Evolutionary conservation across 2,329 filamentous ascomycete species (phyloP).

Genomic region (Cladosporium austrohemisphaericum): DNA sequence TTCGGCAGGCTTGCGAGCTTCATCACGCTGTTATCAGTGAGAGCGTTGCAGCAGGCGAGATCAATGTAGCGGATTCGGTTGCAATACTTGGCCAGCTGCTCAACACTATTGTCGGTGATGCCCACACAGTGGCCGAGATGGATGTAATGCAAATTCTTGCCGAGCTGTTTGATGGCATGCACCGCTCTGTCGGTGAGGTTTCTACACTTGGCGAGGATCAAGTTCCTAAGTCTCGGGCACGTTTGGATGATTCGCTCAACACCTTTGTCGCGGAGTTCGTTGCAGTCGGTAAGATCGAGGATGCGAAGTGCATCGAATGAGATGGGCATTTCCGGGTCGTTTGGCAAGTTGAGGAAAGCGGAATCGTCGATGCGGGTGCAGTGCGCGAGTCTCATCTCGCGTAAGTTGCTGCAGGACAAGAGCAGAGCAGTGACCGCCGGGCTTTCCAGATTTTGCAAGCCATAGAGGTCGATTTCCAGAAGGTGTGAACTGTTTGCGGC

Average conservation of each 20-base stretch:
- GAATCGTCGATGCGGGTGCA: conserved; percentile 80
- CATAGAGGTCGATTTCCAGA: conserved; percentile 91
- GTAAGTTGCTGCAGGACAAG: conserved; percentile 72
- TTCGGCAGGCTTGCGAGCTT: conserved; percentile 85
- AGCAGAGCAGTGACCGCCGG: conserved; percentile 78
- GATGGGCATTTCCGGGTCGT: conserved; percentile 47
- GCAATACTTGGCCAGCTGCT: conserved; percentile 76
- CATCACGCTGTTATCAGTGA: conserved; percentile 83
- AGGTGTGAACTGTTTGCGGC: conserved; percentile 86
- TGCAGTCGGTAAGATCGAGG: conserved; percentile 86
- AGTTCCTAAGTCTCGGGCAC: conserved; percentile 82
- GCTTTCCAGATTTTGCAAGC: conserved; percentile 77
- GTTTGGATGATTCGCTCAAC: conserved; percentile 83
- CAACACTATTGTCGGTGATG: conserved; percentile 86
- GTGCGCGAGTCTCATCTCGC: conserved; percentile 81
- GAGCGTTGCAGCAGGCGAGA: conserved; percentile 83
- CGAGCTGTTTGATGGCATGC: conserved; percentile 77
- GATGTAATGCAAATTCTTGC: conserved; percentile 95
- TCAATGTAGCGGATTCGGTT: conserved; percentile 97
- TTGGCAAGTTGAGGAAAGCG: conserved; percentile 79
- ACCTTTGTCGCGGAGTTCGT: conserved; percentile 76
- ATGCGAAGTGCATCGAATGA: conserved; percentile 84
- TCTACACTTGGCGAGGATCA: conserved; percentile 91
- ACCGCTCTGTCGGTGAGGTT: conserved; percentile 89
- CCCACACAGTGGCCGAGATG: conserved; percentile 90